Conservation (phyloP, 371 early-diverging fungal species). For the Rhizomucor pusillus region DNA sequence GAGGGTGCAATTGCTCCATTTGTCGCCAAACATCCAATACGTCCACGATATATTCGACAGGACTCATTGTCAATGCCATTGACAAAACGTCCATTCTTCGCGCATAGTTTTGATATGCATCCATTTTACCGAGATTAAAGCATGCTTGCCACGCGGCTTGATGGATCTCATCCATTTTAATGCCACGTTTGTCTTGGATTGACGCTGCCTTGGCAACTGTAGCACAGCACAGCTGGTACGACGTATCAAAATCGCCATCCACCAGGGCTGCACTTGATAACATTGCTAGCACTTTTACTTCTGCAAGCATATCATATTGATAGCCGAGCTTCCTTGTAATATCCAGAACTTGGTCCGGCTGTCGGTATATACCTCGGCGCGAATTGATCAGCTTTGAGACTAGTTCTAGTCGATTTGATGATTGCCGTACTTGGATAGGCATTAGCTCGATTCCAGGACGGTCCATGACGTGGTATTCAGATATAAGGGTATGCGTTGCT, state of each 20-base stretch:
- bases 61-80: constrained; percentile 61
- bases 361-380: constrained; percentile 48
- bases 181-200: not conserved
- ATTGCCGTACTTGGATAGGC: constrained; percentile 75
- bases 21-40: constrained; percentile 58
- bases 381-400: constrained; percentile 58
- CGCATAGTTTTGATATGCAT: constrained; percentile 39
- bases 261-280: constrained; percentile 61
- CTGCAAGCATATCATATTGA: constrained; percentile 44
- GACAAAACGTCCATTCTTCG: constrained; percentile 55
- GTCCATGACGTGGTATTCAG: constrained; percentile 54
- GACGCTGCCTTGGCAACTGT: constrained; percentile 36
- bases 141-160: constrained; percentile 59
- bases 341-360: constrained; percentile 52
- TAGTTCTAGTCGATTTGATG: constrained; percentile 61
- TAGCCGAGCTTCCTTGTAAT: constrained; percentile 62
- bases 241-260: constrained; percentile 48
- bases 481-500: constrained; percentile 66
- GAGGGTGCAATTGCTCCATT: constrained; percentile 38
- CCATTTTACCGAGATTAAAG: constrained; percentile 47
- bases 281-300: constrained; percentile 54
- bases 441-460: constrained; percentile 57
- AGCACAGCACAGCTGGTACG: constrained; percentile 50
- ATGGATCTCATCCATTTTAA: constrained; percentile 35
- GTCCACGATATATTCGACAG: constrained; percentile 53